These are phyloP conservation scores for Paxillus ammoniavirescens DNA, from an alignment of 768 basidiomycete genomes.

Conservation along the genomic window DNA sequence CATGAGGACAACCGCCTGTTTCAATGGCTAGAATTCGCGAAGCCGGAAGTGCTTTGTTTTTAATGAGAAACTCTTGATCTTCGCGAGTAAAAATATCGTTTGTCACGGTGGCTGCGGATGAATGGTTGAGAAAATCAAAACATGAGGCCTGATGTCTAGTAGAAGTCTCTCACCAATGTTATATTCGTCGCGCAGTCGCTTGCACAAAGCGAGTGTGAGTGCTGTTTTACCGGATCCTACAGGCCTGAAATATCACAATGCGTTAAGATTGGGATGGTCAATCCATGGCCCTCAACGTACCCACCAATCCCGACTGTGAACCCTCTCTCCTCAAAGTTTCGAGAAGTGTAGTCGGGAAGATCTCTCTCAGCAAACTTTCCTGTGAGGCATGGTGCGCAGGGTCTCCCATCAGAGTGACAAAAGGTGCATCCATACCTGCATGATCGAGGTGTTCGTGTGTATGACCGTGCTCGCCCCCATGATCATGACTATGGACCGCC, in stretches of 20 bases:
- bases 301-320: conserved; percentile 99
- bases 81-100: conserved; percentile 45
- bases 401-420: not conserved
- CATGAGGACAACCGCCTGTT: conserved; percentile 97
- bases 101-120: too few relatives aligned
- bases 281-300: conserved; percentile 42
- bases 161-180: conserved; percentile 73
- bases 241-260: conserved; percentile 51
- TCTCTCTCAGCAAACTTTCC: conserved; percentile 93
- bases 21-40: conserved; percentile 94
- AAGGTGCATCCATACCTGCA: conserved; percentile 53
- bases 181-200: conserved; percentile 72
- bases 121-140: too few relatives aligned
- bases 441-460: conserved; percentile 93
- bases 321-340: conserved; percentile 90
- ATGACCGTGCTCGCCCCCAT: conserved; percentile 83
- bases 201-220: conserved; percentile 86
- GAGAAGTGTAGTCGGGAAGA: conserved; percentile 77
- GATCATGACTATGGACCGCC: conserved; percentile 47
- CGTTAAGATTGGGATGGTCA: not conserved
- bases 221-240: conserved; percentile 99
- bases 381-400: conserved; percentile 26
- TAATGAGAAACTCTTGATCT: conserved; percentile 96
- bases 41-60: conserved; percentile 81
- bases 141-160: not conserved